phyloP scores from a whole-genome alignment of 306 rosid species.

The Oemleria cerasiformis region DNA sequence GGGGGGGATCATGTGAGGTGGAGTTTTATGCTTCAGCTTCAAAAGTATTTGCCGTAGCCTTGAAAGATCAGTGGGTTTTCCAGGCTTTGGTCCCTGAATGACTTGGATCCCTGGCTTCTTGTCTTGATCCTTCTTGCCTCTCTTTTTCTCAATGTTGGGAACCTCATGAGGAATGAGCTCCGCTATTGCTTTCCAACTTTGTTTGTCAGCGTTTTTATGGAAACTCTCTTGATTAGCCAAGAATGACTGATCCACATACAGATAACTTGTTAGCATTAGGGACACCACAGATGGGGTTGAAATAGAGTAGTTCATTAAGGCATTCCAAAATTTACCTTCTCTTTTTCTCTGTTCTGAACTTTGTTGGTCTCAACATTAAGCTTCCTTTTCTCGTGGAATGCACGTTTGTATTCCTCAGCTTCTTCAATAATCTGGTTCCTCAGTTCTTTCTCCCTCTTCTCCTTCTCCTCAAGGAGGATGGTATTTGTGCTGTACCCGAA shows the following conservation, averaged over 20 bases:
- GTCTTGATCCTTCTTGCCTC: conserved; percentile 96
- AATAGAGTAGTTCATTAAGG: conserved; percentile 1
- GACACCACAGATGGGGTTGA: not conserved
- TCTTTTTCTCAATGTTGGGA: conserved; percentile 84
- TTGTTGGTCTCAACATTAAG: conserved; percentile 82
- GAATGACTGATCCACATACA: conserved; percentile 50
- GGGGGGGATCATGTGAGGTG: conserved; percentile 97
- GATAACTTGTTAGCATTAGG: conserved; percentile 10
- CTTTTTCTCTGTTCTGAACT: conserved; percentile 86
- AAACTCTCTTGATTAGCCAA: conserved; percentile 87
- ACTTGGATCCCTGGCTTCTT: conserved; percentile 87
- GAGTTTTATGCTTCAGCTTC: conserved; percentile 96
- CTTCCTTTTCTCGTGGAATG: conserved; percentile 95
- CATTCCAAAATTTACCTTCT: conserved; percentile 56
- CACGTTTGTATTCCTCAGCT: conserved; percentile 78
- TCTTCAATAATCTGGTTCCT: conserved; percentile 88
- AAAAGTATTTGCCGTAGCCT: conserved; percentile 84
- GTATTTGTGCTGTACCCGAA: conserved; percentile 75
- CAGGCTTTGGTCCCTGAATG: conserved; percentile 97
- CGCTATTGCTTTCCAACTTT: conserved; percentile 91
- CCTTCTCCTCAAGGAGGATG: conserved; percentile 82
- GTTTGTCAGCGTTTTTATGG: conserved; percentile 96
- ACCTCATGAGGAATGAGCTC: conserved; percentile 96
- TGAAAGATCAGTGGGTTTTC: conserved; percentile 93
- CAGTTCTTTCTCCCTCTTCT: conserved; percentile 85